Conservation (phyloP, 1,284 basidiomycete genomes). For the Apiotrichum sp. region DNA sequence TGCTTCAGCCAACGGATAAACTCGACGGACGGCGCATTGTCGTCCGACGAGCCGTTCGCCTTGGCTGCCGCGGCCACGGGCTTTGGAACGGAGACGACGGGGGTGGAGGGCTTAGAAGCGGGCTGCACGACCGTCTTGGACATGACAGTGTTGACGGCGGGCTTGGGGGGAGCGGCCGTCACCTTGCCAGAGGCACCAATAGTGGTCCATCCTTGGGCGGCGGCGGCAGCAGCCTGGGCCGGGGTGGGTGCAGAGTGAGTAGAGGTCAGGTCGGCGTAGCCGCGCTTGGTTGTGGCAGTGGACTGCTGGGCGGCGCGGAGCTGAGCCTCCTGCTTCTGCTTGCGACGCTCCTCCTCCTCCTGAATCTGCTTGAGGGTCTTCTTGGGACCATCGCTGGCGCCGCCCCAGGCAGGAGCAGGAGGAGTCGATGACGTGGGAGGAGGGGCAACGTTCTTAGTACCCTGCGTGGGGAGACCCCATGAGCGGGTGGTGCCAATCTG, state of each 20-base stretch:
- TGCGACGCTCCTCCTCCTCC: slow-evolving; percentile 86
- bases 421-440: slow-evolving; percentile 36
- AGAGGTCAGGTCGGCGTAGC: slow-evolving; percentile 66
- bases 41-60: slow-evolving; percentile 37
- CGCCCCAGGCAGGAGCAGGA: slow-evolving; percentile 45
- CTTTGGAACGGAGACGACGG: slow-evolving; percentile 8
- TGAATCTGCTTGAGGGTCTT: slow-evolving; percentile 99
- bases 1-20: slow-evolving; percentile 89
- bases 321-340: slow-evolving; percentile 53
- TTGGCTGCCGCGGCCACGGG: slow-evolving; percentile 12
- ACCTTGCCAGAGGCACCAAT: slow-evolving; percentile 71
- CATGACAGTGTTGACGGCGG: slow-evolving; percentile 24
- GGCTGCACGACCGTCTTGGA: slow-evolving; percentile 4
- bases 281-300: slow-evolving; percentile 53
- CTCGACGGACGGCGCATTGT: slow-evolving; percentile 68
- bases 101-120: slow-evolving; percentile 6
- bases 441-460: slow-evolving; percentile 23
- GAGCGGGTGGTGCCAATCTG: slow-evolving; percentile 39
- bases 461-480: slow-evolving; percentile 47
- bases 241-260: slow-evolving; percentile 58
- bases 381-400: slow-evolving; percentile 53
- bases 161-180: slow-evolving; percentile 42
- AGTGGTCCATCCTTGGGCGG: slow-evolving; percentile 71
- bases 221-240: slow-evolving; percentile 51
- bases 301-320: slow-evolving; percentile 21